These are phyloP conservation scores for Malassezia japonica DNA, from an alignment of 1,284 basidiomycete species.

Conservation along the genomic window DNA sequence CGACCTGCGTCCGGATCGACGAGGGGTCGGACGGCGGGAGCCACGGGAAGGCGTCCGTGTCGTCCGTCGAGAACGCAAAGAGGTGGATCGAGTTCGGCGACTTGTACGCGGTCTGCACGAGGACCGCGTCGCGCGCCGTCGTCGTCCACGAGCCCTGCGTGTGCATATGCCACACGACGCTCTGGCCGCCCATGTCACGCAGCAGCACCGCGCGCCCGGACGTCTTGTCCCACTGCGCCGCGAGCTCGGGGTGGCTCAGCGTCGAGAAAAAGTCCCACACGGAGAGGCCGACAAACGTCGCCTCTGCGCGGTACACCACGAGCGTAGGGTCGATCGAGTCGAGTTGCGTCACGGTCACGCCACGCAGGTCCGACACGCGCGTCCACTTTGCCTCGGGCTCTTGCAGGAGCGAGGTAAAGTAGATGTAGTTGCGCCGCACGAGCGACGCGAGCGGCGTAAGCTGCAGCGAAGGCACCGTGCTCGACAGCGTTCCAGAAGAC, in stretches of 20 bases:
- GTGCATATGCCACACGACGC: slow-evolving; percentile 53
- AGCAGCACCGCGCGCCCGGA: slow-evolving; percentile 74
- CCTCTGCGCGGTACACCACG: slow-evolving; percentile 90
- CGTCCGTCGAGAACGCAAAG: slow-evolving; percentile 88
- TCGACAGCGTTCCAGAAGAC: not conserved
- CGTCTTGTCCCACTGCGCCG: slow-evolving; percentile 77
- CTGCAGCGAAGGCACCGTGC: too few species aligned
- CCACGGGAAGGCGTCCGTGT: slow-evolving; percentile 67
- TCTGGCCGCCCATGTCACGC: slow-evolving; percentile 68
- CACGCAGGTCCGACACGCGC: slow-evolving; percentile 67
- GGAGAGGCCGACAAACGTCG: slow-evolving; percentile 89
- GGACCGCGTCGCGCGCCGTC: slow-evolving; percentile 70
- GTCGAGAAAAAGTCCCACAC: slow-evolving; percentile 93
- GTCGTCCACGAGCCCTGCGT: slow-evolving; percentile 34
- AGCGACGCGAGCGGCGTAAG: slow-evolving; percentile 65
- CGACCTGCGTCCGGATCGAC: slow-evolving; percentile 84
- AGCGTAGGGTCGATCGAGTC: slow-evolving; percentile 95
- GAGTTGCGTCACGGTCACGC: slow-evolving; percentile 71
- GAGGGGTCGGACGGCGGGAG: slow-evolving; percentile 56
- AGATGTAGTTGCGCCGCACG: slow-evolving; percentile 83
- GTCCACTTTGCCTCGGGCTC: slow-evolving; percentile 98
- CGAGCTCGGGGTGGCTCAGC: slow-evolving; percentile 71
- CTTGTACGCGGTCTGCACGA: slow-evolving; percentile 92
- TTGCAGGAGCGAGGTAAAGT: slow-evolving; percentile 91
- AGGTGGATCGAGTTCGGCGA: slow-evolving; percentile 83